Evolutionary conservation across 148 eudicot genomes (phyloP), one percentile per base, ranked within the genome.

Genomic region (Rhododendron henanense): DNA sequence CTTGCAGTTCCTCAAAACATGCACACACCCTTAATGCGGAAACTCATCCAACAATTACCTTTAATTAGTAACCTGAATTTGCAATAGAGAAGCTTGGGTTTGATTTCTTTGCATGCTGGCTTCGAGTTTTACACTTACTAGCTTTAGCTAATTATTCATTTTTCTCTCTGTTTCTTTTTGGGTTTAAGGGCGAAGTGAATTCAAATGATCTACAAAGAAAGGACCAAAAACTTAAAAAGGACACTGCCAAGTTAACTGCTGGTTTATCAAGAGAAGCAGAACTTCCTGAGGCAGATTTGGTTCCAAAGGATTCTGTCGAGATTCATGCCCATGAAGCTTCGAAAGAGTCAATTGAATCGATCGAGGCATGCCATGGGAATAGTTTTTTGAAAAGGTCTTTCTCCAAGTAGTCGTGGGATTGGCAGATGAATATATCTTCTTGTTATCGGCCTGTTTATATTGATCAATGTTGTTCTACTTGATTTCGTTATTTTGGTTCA

Each of bases 331-430:
- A 86, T 76, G 95, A 92, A 85, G 85, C 83, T 61, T 85, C 89
- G 57, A 85, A 87, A 76, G 91, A 91, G 44, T 77, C 86, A 77
- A 76, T 39, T 48, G 93, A 90, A 73, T 48, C 73, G n/a, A 84
- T 74, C 16, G 94, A 88, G 87, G 88, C 90, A 81, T 86, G 83
- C 85, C 48, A 89, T 84, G 92, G 91, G 88, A 93, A 90, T 91
- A 81, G 39, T 90, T 96, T 96, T 71, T 79, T 96, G 83, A 91
- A 86, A 91, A 96, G 96, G 98, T 92, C 63, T 55, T 55, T 82
- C 84, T 73, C 37, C 77, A 61, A 81, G 63, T 59, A 33, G 15
- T 10, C 39, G 76, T 75, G 78, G 71, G 44, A 6, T 82, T 33
- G 59, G 18, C n/a, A 57, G 35, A 65, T 83, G 45, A 25, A 57